These are phyloP conservation scores for Rhododendron simsii DNA, from an alignment of 148 eudicot species.

Conservation along the genomic window DNA sequence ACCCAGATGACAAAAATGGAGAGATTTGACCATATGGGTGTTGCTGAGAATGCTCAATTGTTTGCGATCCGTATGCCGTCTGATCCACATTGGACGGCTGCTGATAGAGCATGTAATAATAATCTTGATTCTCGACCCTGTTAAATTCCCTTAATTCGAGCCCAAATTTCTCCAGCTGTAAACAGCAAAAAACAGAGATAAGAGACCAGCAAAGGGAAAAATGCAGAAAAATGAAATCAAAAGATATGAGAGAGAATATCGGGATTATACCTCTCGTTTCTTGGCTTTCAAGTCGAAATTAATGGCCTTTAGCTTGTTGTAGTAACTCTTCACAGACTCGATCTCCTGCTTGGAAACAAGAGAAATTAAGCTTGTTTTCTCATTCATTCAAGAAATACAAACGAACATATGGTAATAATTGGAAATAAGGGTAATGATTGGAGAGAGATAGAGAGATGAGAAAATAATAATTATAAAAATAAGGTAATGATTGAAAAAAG, in stretches of 20 bases:
- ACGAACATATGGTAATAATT: no score
- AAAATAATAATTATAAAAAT: no score
- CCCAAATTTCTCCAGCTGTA: background rate
- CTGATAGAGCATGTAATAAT: background rate
- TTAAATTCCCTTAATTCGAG: background rate
- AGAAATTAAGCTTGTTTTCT: background rate
- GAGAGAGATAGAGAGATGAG: no score
- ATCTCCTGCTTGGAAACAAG: constrained; percentile 20
- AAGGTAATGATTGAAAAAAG: no score
- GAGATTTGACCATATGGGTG: background rate
- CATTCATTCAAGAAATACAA: background rate
- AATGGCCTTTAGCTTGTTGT: constrained; percentile 1
- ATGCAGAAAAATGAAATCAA: background rate
- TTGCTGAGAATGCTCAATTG: background rate
- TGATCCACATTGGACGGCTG: background rate
- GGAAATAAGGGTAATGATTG: no score
- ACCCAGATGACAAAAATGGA: background rate
- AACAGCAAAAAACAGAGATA: background rate
- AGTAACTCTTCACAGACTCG: constrained; percentile 20
- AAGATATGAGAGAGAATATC: background rate
- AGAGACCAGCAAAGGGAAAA: background rate
- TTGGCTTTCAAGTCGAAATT: constrained; percentile 24
- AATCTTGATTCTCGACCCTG: background rate
- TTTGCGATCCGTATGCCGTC: background rate
- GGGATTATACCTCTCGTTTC: constrained; percentile 19